Conservation (phyloP, 495 filamentous ascomycete species). For the Bathelium albidoporum region DNA sequence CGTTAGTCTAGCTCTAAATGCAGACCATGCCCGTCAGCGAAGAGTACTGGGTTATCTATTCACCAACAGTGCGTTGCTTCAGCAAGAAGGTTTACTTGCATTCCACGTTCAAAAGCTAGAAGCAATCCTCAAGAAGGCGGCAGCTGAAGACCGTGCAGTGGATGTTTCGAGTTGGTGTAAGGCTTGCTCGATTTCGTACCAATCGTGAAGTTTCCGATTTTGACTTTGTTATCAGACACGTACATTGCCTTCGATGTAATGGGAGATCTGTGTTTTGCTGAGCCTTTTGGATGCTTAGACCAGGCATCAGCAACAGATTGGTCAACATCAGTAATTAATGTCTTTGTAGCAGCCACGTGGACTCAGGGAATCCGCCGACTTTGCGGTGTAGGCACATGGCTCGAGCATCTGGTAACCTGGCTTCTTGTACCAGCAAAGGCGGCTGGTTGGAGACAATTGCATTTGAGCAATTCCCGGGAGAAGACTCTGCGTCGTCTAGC, state of each 20-base stretch:
- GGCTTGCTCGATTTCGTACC: constrained; percentile 12
- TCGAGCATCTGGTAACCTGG: constrained; percentile 10
- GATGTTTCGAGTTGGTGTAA: constrained; percentile 26
- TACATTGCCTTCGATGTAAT: constrained; percentile 28
- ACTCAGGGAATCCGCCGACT: background rate
- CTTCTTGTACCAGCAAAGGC: constrained; percentile 6
- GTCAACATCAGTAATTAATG: background rate
- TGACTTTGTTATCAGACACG: background rate
- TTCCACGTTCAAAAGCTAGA: constrained; percentile 27
- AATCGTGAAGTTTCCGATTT: constrained; percentile 14
- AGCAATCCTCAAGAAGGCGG: constrained; percentile 19
- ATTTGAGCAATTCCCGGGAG: background rate
- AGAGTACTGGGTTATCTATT: constrained; percentile 26
- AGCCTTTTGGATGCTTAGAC: constrained; percentile 29
- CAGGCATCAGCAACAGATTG: constrained; percentile 5
- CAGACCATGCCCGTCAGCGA: constrained; percentile 25
- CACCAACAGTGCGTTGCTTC: constrained; percentile 24
- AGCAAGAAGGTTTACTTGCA: constrained; percentile 27
- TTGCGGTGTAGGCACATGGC: background rate
- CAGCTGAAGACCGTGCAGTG: constrained; percentile 12
- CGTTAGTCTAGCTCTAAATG: constrained; percentile 20
- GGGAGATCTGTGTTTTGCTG: constrained; percentile 29
- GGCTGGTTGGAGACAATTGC: constrained; percentile 4
- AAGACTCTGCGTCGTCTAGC: constrained; percentile 7
- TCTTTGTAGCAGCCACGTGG: background rate